Percentiles rank a stretch among this genome's conserved stretches.
phyloP scores from a whole-genome alignment of 495 filamentous ascomycete species.

The Penicillium lagena region DNA sequence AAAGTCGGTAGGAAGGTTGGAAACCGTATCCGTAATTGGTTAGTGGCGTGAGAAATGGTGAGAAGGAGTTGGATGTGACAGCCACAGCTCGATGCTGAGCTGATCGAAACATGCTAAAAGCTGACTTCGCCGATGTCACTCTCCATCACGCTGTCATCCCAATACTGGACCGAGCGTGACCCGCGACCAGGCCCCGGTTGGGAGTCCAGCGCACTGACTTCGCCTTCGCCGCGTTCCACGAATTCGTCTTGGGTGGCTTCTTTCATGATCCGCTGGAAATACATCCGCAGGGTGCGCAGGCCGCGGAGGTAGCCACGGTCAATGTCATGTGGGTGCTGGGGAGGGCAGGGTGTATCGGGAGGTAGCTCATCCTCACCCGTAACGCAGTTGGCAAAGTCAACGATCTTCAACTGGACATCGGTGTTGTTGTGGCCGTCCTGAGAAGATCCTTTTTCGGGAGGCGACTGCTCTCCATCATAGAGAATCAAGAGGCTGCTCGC shows the following conservation, averaged over 20 bases:
- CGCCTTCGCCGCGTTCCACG: slow-evolving; percentile 42
- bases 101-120: slow-evolving; percentile 17
- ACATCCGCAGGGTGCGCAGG: slow-evolving; percentile 69
- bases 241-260: slow-evolving; percentile 60
- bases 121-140: slow-evolving; percentile 41
- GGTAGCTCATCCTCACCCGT: slow-evolving; percentile 70
- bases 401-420: slow-evolving; percentile 82
- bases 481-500: slow-evolving; percentile 90
- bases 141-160: slow-evolving; percentile 39
- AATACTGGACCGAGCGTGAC: slow-evolving; percentile 26
- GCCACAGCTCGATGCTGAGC: neutral
- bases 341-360: slow-evolving; percentile 67
- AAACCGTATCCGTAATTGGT: neutral
- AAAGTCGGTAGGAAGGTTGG: neutral
- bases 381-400: slow-evolving; percentile 97
- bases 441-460: slow-evolving; percentile 2
- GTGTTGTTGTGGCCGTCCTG: slow-evolving; percentile 40
- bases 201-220: slow-evolving; percentile 31
- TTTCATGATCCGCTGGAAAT: slow-evolving; percentile 81
- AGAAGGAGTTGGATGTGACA: neutral
- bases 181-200: slow-evolving; percentile 20
- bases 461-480: slow-evolving; percentile 70
- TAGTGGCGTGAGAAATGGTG: neutral
- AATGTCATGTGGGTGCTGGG: slow-evolving; percentile 69
- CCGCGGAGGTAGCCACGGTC: slow-evolving; percentile 89